These are phyloP conservation scores for Picochlorum sp. DNA, from an alignment of 139 green algal species.

Conservation along the genomic window DNA sequence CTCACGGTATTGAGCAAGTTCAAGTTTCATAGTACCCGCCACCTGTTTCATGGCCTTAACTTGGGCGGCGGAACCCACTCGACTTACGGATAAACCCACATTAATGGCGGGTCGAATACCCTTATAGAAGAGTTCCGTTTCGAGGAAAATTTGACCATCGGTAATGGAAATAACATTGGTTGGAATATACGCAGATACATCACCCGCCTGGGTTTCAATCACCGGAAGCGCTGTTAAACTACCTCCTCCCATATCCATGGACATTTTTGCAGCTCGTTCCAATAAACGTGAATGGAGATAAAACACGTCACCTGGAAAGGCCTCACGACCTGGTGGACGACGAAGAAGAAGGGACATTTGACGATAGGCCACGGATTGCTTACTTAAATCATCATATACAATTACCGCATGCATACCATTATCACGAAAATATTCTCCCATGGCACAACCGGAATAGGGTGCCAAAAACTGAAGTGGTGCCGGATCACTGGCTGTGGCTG, in stretches of 20 bases:
- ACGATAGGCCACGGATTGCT: constrained; percentile 83
- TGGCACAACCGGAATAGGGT: constrained; percentile 80
- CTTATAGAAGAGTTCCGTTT: constrained; percentile 85
- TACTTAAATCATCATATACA: constrained; percentile 86
- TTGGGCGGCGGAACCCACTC: constrained; percentile 77
- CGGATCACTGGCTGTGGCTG: constrained; percentile 77
- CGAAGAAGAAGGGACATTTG: constrained; percentile 86
- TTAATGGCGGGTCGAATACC: constrained; percentile 83
- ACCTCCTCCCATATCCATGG: constrained; percentile 45
- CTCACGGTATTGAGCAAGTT: constrained; percentile 83
- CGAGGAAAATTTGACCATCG: constrained; percentile 80
- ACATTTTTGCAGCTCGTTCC: constrained; percentile 71
- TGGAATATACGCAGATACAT: constrained; percentile 81
- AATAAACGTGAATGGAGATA: constrained; percentile 82
- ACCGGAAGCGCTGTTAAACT: constrained; percentile 77
- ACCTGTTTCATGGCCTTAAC: constrained; percentile 86
- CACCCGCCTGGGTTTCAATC: constrained; percentile 72
- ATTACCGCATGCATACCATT: constrained; percentile 46
- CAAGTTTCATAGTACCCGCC: constrained; percentile 24
- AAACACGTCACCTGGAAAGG: constrained; percentile 82
- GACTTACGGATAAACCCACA: constrained; percentile 75
- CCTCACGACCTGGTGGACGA: constrained; percentile 79
- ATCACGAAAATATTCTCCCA: constrained; percentile 69
- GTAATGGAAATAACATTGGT: constrained; percentile 92
- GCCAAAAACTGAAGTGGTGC: constrained; percentile 85